Base-by-base conservation (phyloP, 2,329 filamentous ascomycete species). In the Hymenotorrendiella dingleyae region DNA sequence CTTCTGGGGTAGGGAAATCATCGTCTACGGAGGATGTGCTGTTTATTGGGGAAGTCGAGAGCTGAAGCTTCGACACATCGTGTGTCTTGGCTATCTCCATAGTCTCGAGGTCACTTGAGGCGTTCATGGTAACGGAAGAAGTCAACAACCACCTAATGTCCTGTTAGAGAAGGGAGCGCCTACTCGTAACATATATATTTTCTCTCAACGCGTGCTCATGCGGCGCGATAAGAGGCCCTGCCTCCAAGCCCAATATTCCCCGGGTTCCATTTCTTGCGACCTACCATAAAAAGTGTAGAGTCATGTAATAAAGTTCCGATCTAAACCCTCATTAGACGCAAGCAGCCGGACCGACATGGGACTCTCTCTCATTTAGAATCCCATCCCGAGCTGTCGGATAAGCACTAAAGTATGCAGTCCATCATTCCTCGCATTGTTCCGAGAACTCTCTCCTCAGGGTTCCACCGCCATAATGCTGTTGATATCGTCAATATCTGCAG, bases 1-100 rank as follows among this genome's bases (percentile, higher is more conserved):
- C 54, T 24, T 57, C 50, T 16, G 54, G 48, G 4, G 53, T 57
- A 9, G 56, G 56, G 17, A 30, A 6, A 11, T 23, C 20, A 10
- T 23, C 11, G 19, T 32, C 40, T 23, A 36, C 40, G n/a, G 21
- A 26, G n/a, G 24, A 21, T 2, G 11, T 21, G 10, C 26, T 29
- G n/a, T 21, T 27, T 11, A 35, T 30, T 14, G 17, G n/a, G 12
- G 39, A 11, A n/a, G 32, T 3, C 24, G 40, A 17, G 22, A 16
- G 19, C 9, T 35, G 24, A n/a, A n/a, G n/a, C 33, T 37, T 36
- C 33, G 40, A 20, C 6, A 22, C 26, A n/a, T n/a, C n/a, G 16
- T 36, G 26, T 12, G 29, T 34, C 40, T 42, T 42, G 40, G 26
- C 40, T 12, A 42, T 10, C 20, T 42, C 40, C 9, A 32, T 27